Evolutionary conservation across 2,329 filamentous ascomycete species (phyloP).

Genomic region (Dactylellina leptospora): DNA sequence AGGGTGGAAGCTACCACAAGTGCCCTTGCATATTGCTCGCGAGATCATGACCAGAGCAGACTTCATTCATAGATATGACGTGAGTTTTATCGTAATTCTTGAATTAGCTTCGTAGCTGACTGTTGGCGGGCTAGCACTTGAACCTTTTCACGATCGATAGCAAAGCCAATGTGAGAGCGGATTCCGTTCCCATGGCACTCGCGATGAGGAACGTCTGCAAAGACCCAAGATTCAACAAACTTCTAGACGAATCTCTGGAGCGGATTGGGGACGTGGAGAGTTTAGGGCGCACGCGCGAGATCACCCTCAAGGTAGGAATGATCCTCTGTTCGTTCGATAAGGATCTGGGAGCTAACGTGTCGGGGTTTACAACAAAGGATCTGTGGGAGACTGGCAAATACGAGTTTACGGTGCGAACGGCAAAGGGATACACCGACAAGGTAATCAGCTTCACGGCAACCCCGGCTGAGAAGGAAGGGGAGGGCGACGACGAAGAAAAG

Average conservation of each 20-base stretch:
- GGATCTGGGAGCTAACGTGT: too few relatives aligned
- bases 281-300: constrained; percentile 87
- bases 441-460: constrained; percentile 60
- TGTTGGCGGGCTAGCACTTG: constrained; percentile 66
- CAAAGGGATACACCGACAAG: constrained; percentile 60
- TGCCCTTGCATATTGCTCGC: constrained; percentile 81
- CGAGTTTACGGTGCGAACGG: constrained; percentile 60
- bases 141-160: constrained; percentile 96
- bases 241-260: constrained; percentile 81
- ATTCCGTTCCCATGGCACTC: constrained; percentile 93
- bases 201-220: constrained; percentile 86
- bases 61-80: constrained; percentile 88
- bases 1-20: constrained; percentile 78
- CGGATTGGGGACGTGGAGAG: constrained; percentile 93
- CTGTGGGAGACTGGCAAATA: constrained; percentile 67
- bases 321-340: too few relatives aligned
- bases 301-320: constrained; percentile 91
- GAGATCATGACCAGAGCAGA: constrained; percentile 96
- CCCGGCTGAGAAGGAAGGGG: constrained; percentile 54
- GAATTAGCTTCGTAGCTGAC: not conserved
- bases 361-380: constrained; percentile 60
- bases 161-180: constrained; percentile 84
- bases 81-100: constrained; percentile 9
- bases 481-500: constrained; percentile 51
- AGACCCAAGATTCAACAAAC: constrained; percentile 78